Percentiles rank a stretch among this genome's conserved stretches.
Conservation (phyloP, 495 filamentous ascomycete genomes). For the Podospora bellae-mahoneyi region DNA sequence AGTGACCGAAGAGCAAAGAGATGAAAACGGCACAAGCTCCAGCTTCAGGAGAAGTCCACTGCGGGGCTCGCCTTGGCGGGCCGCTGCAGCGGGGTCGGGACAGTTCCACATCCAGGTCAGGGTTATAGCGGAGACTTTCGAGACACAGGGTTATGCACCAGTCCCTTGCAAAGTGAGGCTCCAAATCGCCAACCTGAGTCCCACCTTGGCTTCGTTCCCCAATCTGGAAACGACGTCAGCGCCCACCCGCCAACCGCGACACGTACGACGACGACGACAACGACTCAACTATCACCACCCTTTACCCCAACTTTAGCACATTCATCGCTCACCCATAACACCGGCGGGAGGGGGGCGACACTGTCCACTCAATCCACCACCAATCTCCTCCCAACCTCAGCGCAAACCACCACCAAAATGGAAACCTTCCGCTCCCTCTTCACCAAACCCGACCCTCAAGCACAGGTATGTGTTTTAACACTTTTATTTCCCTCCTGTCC, state of each 20-base stretch:
- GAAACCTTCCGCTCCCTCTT: conserved; percentile 83
- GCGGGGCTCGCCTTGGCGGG: conserved; percentile 6
- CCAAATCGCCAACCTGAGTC: conserved; percentile 6
- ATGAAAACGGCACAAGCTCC: neutral
- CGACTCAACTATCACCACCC: neutral
- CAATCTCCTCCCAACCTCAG: neutral
- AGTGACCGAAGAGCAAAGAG: neutral
- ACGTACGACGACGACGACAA: neutral
- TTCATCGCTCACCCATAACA: neutral
- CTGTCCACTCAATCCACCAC: conserved; percentile 9
- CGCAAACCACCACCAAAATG: conserved; percentile 50
- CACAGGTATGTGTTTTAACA: conserved; percentile 64
- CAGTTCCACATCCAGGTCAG: neutral
- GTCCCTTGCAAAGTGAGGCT: conserved; percentile 12
- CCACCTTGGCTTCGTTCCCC: conserved; percentile 14
- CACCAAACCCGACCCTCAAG: conserved; percentile 87
- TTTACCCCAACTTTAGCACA: too few species aligned
- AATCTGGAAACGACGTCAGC: conserved; percentile 13
- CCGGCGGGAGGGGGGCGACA: neutral
- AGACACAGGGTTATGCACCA: neutral
- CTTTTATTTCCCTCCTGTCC: conserved; percentile 6
- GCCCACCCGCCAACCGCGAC: conserved; percentile 3
- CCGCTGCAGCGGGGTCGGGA: conserved; percentile 9
- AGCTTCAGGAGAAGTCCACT: neutral
- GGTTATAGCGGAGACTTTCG: neutral